Conservation (phyloP, 148 eudicot species). For the Rhododendron simsii region DNA sequence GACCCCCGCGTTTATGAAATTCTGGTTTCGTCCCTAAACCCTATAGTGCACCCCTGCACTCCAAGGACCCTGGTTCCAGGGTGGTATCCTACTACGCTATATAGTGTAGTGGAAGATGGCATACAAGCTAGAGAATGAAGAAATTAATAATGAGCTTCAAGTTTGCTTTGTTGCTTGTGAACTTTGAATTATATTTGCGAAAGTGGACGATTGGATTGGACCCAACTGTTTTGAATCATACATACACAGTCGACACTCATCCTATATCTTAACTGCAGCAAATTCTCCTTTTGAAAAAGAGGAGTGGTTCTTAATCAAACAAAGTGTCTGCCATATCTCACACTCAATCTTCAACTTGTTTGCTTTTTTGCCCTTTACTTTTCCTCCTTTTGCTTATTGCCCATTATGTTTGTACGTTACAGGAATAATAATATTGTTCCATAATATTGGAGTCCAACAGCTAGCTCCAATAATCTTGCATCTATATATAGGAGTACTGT, state of each 20-base stretch:
- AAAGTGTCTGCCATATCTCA: neutral
- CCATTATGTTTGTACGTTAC: neutral
- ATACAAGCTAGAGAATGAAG: no score
- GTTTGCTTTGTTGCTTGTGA: neutral
- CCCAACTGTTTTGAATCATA: neutral
- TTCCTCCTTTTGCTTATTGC: neutral
- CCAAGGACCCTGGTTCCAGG: no score
- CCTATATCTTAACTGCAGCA: neutral
- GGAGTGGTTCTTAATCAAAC: neutral
- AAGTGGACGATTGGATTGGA: neutral
- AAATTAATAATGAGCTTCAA: neutral
- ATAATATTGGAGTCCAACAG: neutral
- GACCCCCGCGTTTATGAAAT: no score
- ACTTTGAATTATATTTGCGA: neutral
- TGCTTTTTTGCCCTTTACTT: neutral
- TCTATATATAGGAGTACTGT: neutral
- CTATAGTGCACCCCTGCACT: no score
- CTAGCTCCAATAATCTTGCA: neutral
- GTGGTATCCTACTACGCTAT: no score
- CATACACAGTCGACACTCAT: neutral
- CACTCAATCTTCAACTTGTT: slow-evolving; percentile 1
- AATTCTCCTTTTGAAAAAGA: neutral
- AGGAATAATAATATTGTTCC: neutral
- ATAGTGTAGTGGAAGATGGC: no score
- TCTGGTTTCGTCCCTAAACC: no score